Evolutionary conservation across 169 alveolate genomes (phyloP), one percentile per base, ranked within the genome.

Genomic region (Eimeria zaria): DNA sequence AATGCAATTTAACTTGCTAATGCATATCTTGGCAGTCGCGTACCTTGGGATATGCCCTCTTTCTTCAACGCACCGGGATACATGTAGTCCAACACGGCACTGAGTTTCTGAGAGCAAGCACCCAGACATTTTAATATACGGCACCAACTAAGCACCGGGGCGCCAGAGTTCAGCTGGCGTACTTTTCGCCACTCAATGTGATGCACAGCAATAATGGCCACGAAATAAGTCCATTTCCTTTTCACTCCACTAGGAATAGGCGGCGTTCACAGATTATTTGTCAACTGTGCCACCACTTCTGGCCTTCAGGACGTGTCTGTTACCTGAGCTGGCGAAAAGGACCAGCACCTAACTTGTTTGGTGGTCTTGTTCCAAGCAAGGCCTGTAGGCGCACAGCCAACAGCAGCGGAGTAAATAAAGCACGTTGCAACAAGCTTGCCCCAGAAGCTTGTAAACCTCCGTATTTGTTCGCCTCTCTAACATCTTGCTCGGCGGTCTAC

Each of bases 351-450:
- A 18, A 97, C 98, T 58, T 97, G 96, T 71, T 98, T 98, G 53
- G 97, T 96, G 41, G 97, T 97, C 80, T 97, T 97, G 97, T 98
- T 97, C 99, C 99, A 98, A 87, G 97, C 98, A 80, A 97, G 97
- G 64, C 99, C 99, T 97, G 94, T 60, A 39, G 11, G 27, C 9
- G 7, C 2, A 62, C 46, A 24, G 44, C 30, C 76, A 55, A 1
- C 7, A 6, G 60, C 36, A 1, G 27, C 16, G 12, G 46, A 67
- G 48, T 67, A 67, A 24, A 33, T 33, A 67, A 33, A 67, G 24
- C 78, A 33, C 48, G 78, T 27, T 51, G n/a, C 4, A 18, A 18
- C 55, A 73, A 22, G 83, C 55, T 39, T 73, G n/a, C 33, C 30
- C 53, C 83, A 39, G 83, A n/a, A n/a, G n/a, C n/a, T 51, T 36